Evolutionary conservation across 148 eudicot species (phyloP).

Genomic region (Persicaria tinctoria): DNA sequence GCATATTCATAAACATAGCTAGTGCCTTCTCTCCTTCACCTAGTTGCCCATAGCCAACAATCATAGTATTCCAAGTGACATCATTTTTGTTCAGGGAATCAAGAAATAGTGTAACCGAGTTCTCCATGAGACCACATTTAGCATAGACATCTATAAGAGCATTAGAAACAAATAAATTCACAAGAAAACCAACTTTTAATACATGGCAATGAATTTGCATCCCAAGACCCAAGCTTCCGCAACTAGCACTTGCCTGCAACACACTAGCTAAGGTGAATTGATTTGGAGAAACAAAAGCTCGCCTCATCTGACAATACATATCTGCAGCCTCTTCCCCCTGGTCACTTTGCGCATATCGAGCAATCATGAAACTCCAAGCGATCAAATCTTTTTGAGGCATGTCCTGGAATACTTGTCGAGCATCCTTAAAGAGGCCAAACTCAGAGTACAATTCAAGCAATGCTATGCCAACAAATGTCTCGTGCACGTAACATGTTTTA

Average conservation of each 20-base stretch:
- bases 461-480: conserved; percentile 53
- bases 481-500: conserved; percentile 54
- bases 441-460: conserved; percentile 70
- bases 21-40: conserved; percentile 66
- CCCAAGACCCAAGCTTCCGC: conserved; percentile 39
- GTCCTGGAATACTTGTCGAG: conserved; percentile 50
- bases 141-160: conserved; percentile 87
- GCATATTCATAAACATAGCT: conserved; percentile 54
- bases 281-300: conserved; percentile 48
- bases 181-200: conserved; percentile 53
- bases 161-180: conserved; percentile 56
- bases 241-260: conserved; percentile 67
- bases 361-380: conserved; percentile 82
- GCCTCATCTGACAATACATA: conserved; percentile 60
- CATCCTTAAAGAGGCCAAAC: conserved; percentile 54
- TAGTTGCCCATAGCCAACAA: conserved; percentile 62
- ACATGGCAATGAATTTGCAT: conserved; percentile 53
- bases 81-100: conserved; percentile 46
- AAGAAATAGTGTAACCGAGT: conserved; percentile 46
- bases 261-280: conserved; percentile 74
- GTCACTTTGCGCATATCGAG: conserved; percentile 70
- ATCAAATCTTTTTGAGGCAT: conserved; percentile 60
- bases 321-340: conserved; percentile 48
- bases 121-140: conserved; percentile 64
- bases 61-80: conserved; percentile 82